A percentile compares a stretch with the other conserved stretches of the same genome.
These are phyloP conservation scores for Viridothelium virens DNA, from an alignment of 495 filamentous ascomycete genomes.

Conservation along the genomic window DNA sequence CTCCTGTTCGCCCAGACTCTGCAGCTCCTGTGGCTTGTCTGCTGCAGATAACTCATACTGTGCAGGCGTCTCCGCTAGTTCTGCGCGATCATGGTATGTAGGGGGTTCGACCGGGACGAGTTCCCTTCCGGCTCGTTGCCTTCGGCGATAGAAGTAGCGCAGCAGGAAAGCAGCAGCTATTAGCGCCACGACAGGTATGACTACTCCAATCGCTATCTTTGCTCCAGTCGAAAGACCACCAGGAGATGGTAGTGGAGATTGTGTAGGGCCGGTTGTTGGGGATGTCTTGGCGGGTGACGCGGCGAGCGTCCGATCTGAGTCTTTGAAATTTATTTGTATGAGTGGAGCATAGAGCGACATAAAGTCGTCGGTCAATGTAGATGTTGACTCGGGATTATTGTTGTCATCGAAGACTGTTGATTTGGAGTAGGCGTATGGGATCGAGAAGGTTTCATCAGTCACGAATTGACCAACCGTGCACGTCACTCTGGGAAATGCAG, in stretches of 20 bases:
- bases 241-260: background rate
- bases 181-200: background rate
- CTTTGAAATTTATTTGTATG: background rate
- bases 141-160: constrained; percentile 1
- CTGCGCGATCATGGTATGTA: too few species aligned
- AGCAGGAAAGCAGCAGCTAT: background rate
- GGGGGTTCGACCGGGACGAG: too few species aligned
- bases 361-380: background rate
- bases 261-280: background rate
- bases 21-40: too few species aligned
- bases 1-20: too few species aligned
- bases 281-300: background rate
- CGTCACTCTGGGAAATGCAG: background rate
- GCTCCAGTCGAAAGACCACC: background rate
- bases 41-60: too few species aligned
- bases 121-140: background rate
- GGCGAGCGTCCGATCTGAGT: background rate
- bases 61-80: too few species aligned
- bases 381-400: background rate
- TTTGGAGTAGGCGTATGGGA: background rate
- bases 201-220: background rate
- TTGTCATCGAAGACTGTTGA: background rate
- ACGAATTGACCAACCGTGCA: background rate
- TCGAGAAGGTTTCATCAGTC: background rate
- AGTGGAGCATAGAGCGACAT: background rate